phyloP scores from a whole-genome alignment of 176 grass and related monocot species.

The Avena eriantha region DNA sequence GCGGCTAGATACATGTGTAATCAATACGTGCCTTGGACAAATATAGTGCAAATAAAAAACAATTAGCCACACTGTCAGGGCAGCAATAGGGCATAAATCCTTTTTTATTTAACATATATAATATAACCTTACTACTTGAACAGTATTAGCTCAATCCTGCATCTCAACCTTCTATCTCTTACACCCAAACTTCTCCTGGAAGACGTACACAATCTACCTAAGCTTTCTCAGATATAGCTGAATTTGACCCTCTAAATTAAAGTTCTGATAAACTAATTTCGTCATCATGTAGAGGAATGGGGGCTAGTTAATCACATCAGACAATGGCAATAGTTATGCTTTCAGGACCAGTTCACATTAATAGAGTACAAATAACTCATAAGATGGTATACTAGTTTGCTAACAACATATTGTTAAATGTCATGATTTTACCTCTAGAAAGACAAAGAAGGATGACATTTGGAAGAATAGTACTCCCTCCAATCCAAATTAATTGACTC shows the following conservation, averaged over 20 bases:
- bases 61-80: neutral
- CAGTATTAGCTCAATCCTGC: slow-evolving; percentile 22
- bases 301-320: slow-evolving; percentile 3
- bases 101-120: slow-evolving; percentile 15
- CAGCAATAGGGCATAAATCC: neutral
- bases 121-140: slow-evolving; percentile 23
- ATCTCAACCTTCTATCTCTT: neutral
- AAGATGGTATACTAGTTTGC: slow-evolving; percentile 3
- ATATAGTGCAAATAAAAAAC: neutral
- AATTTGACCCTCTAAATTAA: neutral
- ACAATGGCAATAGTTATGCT: neutral
- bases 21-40: neutral
- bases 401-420: neutral
- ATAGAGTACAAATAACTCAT: neutral
- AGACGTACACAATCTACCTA: neutral
- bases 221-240: slow-evolving; percentile 26
- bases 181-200: slow-evolving; percentile 14
- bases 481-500: no score
- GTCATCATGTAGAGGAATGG: slow-evolving; percentile 2
- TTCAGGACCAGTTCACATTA: slow-evolving; percentile 18
- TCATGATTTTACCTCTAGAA: slow-evolving; percentile 9
- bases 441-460: neutral
- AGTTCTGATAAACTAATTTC: slow-evolving; percentile 1
- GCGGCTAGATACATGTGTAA: neutral
- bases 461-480: neutral